phyloP scores from a whole-genome alignment of 345 rosid genomes.

The Bretschneidera sinensis region DNA sequence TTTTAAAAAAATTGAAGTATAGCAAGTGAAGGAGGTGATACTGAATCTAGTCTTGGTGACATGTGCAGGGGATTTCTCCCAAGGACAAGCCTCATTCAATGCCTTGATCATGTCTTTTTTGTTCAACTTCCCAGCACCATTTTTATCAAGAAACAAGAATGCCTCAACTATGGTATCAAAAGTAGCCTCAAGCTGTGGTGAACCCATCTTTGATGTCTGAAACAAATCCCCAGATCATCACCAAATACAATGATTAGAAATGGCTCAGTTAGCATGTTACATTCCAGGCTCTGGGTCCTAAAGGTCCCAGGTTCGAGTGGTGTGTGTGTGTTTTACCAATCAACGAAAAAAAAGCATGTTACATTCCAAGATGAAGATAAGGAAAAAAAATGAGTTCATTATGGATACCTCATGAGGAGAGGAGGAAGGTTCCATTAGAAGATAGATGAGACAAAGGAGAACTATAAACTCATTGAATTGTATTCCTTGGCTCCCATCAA shows the following conservation, averaged over 20 bases:
- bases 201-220: conserved; percentile 37
- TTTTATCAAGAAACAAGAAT: conserved; percentile 76
- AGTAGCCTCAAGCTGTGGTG: conserved; percentile 56
- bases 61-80: conserved; percentile 69
- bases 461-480: conserved; percentile 83
- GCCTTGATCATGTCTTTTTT: conserved; percentile 66
- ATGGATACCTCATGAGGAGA: conserved; percentile 25
- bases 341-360: too few relatives aligned
- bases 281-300: too few relatives aligned
- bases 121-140: conserved; percentile 71
- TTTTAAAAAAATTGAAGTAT: not conserved
- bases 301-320: too few relatives aligned
- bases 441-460: conserved; percentile 71
- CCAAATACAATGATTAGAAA: conserved; percentile 16
- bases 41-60: conserved; percentile 67
- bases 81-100: conserved; percentile 55
- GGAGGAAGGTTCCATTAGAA: conserved; percentile 50
- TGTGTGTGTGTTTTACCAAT: too few relatives aligned
- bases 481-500: conserved; percentile 73
- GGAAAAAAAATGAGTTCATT: conserved; percentile 6
- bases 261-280: too few relatives aligned
- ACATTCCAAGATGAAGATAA: not conserved
- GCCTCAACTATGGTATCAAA: conserved; percentile 71
- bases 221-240: conserved; percentile 17
- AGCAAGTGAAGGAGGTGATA: conserved; percentile 25